A percentile compares a stretch with the other conserved stretches of the same genome.
Evolutionary conservation across 371 early-diverging fungal genomes (phyloP).

Genomic region (Capillidium rhysosporum): DNA sequence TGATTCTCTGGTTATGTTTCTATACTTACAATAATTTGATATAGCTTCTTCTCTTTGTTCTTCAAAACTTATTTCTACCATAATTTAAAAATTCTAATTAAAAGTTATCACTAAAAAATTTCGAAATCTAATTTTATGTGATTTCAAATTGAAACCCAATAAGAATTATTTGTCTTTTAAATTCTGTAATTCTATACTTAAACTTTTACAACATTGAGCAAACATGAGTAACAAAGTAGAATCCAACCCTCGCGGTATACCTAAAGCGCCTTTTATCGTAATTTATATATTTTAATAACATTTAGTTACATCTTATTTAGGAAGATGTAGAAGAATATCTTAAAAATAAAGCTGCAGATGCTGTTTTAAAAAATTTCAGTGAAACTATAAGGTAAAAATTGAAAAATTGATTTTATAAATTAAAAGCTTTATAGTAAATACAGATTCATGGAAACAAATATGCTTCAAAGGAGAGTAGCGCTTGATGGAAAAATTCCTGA

Average conservation of each 20-base stretch:
- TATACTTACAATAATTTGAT: not conserved
- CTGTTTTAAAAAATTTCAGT: slow-evolving; percentile 72
- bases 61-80: no score
- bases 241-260: slow-evolving; percentile 83
- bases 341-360: slow-evolving; percentile 44
- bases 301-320: slow-evolving; percentile 15
- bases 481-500: slow-evolving; percentile 90
- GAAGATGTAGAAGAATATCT: slow-evolving; percentile 80
- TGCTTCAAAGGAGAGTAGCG: slow-evolving; percentile 55
- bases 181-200: no score
- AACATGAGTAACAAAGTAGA: slow-evolving; percentile 19
- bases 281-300: not conserved
- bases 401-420: not conserved
- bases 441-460: slow-evolving; percentile 86
- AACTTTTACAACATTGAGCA: no score
- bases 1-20: not conserved
- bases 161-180: no score
- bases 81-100: no score
- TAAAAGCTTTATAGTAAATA: slow-evolving; percentile 50
- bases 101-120: no score
- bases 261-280: slow-evolving; percentile 88
- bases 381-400: slow-evolving; percentile 60
- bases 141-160: no score
- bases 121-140: no score
- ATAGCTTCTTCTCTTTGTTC: not conserved